Base-by-base conservation (phyloP, 176 grass and related monocot genomes). In the Avena insularis region DNA sequence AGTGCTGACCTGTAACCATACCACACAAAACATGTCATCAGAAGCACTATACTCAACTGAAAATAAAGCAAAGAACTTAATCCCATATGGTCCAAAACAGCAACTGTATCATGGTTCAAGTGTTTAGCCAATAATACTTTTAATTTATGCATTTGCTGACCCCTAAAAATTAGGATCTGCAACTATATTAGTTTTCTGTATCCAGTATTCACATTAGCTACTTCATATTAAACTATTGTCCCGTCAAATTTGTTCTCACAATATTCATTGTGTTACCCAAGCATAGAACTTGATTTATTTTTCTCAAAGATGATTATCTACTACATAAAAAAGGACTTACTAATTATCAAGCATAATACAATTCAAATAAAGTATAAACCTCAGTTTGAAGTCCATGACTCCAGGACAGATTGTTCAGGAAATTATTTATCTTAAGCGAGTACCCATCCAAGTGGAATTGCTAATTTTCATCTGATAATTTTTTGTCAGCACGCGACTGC, bases 1-100 rank as follows among this genome's bases (percentile, higher is more conserved):
- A 83, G 81, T 92, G 80, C 93, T 98, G 49, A 79, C 79, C 96
- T 98, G 93, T 58, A 31, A 77, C 61, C 64, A 91, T 45, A 87
- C 12, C 70, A 85, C 4, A 61, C n/a, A 79, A 64, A 89, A 20
- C 14, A 81, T 81, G 81, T 57, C 31, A 73, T 79, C 33, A 86
- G 68, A 78, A 63, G 16, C 20, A 79, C 75, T 47, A 82, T 77
- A n/a, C 63, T 19, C 5, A 68, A 57, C 40, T 54, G 48, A 57
- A 69, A 82, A 71, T 13, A 77, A 86, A 82, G 4, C 58, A 64
- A 13, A 29, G 20, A 82, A 86, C 3, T 65, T 31, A 62, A 71
- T 79, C 36, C 56, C 72, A 73, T 64, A 40, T 73, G 10, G 54
- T 83, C 62, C 67, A 88, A 68, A 85, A 40, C 35, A 70, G 33